phyloP scores from a whole-genome alignment of 2,329 filamentous ascomycete species.

The Cercospora beticola region DNA sequence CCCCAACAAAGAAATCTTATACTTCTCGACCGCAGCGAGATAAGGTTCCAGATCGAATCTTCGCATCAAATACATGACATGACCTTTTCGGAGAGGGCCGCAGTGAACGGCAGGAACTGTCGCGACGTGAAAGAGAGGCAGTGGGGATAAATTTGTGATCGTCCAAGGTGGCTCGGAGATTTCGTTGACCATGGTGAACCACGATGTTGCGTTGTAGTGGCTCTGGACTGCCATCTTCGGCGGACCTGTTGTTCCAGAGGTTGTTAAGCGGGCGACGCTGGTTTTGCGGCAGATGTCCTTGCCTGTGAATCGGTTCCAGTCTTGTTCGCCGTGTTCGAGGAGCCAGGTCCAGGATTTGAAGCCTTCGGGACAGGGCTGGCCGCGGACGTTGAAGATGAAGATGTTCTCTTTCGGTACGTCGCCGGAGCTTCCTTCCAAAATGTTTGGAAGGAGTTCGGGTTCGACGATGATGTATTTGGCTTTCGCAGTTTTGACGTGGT shows the following conservation, averaged over 20 bases:
- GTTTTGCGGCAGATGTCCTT: background rate
- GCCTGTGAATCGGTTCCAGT: slow-evolving; percentile 4
- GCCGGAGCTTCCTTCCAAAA: background rate
- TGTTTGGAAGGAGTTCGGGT: background rate
- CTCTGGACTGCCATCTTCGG: background rate
- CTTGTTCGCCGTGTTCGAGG: slow-evolving; percentile 8
- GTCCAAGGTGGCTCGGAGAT: background rate
- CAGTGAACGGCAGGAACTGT: background rate
- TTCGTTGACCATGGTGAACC: background rate
- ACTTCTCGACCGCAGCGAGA: background rate
- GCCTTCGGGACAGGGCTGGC: slow-evolving; percentile 7
- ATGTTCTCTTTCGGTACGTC: background rate
- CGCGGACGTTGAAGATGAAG: slow-evolving; percentile 10
- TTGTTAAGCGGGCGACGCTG: background rate
- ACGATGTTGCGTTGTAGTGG: background rate
- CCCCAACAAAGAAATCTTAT: background rate
- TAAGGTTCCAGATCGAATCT: background rate
- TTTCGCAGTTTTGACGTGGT: background rate
- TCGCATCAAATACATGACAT: background rate
- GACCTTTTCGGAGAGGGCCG: background rate
- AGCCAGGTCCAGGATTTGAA: slow-evolving; percentile 9
- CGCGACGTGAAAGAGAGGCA: background rate
- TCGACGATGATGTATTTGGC: background rate
- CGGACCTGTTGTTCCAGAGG: background rate
- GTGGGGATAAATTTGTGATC: background rate